A percentile compares a stretch with the other conserved stretches of the same genome.
Evolutionary conservation across 306 rosid genomes (phyloP).

Genomic region (Pyrus bretschneideri): DNA sequence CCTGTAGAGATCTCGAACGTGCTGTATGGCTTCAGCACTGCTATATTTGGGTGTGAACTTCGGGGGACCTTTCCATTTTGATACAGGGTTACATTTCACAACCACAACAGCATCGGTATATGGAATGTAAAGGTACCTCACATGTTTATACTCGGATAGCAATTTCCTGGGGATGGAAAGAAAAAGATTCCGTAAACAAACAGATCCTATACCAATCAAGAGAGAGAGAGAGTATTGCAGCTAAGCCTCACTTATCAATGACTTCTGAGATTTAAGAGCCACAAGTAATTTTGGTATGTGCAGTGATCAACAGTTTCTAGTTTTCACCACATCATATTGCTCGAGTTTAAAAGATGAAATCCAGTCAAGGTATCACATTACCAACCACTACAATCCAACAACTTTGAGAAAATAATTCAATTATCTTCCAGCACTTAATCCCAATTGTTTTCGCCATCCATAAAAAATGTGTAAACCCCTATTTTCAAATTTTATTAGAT

Average conservation of each 20-base stretch:
- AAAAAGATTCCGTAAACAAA: not conserved
- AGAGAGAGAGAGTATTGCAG: not conserved
- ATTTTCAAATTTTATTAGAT: not conserved
- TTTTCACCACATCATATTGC: not conserved
- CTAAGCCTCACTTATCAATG: not conserved
- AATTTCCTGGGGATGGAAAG: conserved; percentile 40
- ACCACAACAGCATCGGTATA: conserved; percentile 75
- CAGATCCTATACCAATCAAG: not conserved
- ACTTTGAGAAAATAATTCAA: not conserved
- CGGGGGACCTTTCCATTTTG: conserved; percentile 87
- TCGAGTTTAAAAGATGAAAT: not conserved
- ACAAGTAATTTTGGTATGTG: not conserved
- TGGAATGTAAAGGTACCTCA: conserved; percentile 82
- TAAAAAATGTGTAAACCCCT: not conserved
- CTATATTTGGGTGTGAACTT: conserved; percentile 78
- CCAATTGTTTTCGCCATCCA: not conserved
- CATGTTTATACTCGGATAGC: conserved; percentile 82
- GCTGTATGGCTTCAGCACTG: conserved; percentile 71
- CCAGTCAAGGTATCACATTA: not conserved
- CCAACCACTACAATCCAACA: not conserved
- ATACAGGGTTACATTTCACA: conserved; percentile 87
- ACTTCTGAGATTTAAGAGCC: not conserved
- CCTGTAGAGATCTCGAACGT: conserved; percentile 63
- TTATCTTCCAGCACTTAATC: not conserved
- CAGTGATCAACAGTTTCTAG: not conserved